Base-by-base conservation (phyloP, 2,329 filamentous ascomycete genomes). In the Arthroderma sp. region DNA sequence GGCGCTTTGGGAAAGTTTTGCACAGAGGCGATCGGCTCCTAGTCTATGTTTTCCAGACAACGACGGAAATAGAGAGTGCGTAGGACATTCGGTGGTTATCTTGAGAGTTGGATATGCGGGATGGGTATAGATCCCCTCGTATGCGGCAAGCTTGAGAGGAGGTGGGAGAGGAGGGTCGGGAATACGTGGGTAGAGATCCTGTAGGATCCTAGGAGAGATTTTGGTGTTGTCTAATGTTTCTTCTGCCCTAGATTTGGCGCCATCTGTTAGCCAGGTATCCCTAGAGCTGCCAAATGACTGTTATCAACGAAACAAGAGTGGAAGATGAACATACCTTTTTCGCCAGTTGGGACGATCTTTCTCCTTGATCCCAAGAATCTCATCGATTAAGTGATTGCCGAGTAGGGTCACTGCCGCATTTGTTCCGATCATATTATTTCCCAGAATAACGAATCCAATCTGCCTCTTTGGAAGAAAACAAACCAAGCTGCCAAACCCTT, bases 381-480 rank as follows among this genome's bases (percentile, higher is more conserved):
- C 70, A 59, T 77, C 69, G 4, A 76, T 67, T 21, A 77, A 63
- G 54, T 71, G 65, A 65, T 69, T 77, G 11, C 69, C 60, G 21
- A 76, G 51, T 13, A 58, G 53, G 8, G 66, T 63, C 43, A 62
- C 53, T 21, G 69, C 71, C 47, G 60, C 69, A 2, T 60, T 59
- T 49, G 74, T 76, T 2, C 73, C 2, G 70, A 72, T 4, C 64
- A 11, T 7, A 69, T 72, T 21, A 74, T 81, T 1, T 64, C 72
- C 59, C 79, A 65, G 15, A 69, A 62, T 3, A 75, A 70, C 56
- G 9, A 77, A 64, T 2, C 74, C 76, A 59, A 70, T 79, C 4
- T 71, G 66, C 19, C 72, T 57, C 9, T 70, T 68, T 0, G 78
- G 77, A 49, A 80, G 67, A 63, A 77, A 76, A 53, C 70, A 69